Base-by-base conservation (phyloP, 495 filamentous ascomycete species). In the Trichoderma asperelloides region DNA sequence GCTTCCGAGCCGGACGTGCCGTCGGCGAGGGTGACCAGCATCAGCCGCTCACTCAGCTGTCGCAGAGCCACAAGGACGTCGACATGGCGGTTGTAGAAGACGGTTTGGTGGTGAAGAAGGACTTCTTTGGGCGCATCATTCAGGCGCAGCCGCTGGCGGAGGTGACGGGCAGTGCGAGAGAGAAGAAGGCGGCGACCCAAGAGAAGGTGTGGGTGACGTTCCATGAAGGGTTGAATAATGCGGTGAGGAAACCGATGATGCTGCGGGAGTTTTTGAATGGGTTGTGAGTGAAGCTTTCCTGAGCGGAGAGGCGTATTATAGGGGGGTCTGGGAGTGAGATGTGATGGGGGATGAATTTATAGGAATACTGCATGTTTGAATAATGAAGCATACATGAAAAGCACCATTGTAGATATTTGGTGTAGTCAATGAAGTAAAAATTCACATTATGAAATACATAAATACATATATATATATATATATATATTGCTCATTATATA, bases 161-260 rank as follows among this genome's bases (percentile, higher is more conserved):
- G 66, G 71, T 72, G 39, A 73, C 79, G 68, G 75, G 73, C n/a
- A 78, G 78, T 69, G 68, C 70, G 72, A 75, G 69, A 40, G 76
- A 72, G 45, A 75, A 73, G 70, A 78, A 62, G 68, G 65, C 18
- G 69, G 75, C 67, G 11, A 79, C 77, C 30, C 72, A 77, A 57
- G 85, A 85, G 60, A 88, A 87, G 73, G 88, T 96, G 13, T 98
- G 95, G 94, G 88, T 97, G 27, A 96, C 88, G 68, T 98, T 89
- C 74, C 89, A 97, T 72, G 95, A 98, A 77, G 95, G 95, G n/a
- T 89, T 91, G 74, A 95, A 91, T 70, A 98, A 98, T 79, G 95
- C 95, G 12, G 95, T 98, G 55, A 85, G 91, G 74, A 98, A 97
- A 75, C 92, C 93, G 4, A 85, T 98, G 68, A 90, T 89, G 47